phyloP scores from a whole-genome alignment of 139 green algal species.

The Micractinium sp. region DNA sequence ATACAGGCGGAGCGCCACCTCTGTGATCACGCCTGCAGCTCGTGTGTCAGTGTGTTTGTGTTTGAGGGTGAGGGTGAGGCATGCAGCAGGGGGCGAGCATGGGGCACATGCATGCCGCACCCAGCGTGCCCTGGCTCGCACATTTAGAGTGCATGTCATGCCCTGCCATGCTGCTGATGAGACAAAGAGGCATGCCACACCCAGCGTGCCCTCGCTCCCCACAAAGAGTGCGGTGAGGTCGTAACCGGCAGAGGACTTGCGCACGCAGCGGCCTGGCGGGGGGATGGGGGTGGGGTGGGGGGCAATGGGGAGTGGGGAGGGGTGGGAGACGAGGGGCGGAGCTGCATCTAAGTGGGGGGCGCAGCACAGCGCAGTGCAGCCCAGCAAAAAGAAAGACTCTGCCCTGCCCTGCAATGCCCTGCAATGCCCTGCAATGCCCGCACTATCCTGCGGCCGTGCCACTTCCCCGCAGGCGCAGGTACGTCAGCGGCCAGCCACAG shows the following conservation, averaged over 20 bases:
- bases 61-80: background rate
- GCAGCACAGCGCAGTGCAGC: too few relatives aligned
- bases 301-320: too few relatives aligned
- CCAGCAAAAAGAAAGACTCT: too few relatives aligned
- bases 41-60: background rate
- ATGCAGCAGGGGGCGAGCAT: background rate
- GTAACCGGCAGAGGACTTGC: constrained; percentile 68
- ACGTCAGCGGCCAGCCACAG: background rate
- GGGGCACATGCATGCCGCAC: too few relatives aligned
- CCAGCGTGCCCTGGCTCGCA: background rate
- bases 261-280: constrained; percentile 43
- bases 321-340: too few relatives aligned
- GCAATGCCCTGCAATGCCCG: too few relatives aligned
- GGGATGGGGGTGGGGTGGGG: background rate
- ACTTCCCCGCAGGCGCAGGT: background rate
- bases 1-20: constrained; percentile 59
- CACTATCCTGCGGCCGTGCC: too few relatives aligned
- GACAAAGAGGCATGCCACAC: constrained; percentile 18
- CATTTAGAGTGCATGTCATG: background rate
- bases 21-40: background rate
- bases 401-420: too few relatives aligned
- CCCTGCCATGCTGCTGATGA: too few relatives aligned
- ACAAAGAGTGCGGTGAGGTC: constrained; percentile 73
- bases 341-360: too few relatives aligned
- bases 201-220: constrained; percentile 72